Evolutionary conservation across 2,329 filamentous ascomycete species (phyloP).

Genomic region (Hypoxylon sp.): DNA sequence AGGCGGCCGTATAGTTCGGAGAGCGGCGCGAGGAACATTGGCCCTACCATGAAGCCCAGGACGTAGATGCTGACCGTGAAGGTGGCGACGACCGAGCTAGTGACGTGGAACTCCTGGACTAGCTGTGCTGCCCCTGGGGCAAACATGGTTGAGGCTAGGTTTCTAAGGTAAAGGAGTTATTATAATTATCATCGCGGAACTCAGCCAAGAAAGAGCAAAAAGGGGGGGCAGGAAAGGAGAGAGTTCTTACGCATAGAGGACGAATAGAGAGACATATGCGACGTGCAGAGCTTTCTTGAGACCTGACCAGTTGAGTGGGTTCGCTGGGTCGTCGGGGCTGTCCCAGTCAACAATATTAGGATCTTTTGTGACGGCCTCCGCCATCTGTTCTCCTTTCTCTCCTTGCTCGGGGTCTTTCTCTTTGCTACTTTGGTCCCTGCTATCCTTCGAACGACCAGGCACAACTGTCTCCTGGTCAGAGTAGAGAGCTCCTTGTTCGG

Average conservation of each 20-base stretch:
- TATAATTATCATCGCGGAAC: background rate
- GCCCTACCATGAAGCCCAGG: slow-evolving; percentile 66
- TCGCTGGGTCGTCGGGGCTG: slow-evolving; percentile 69
- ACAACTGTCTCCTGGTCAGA: background rate
- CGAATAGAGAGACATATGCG: slow-evolving; percentile 55
- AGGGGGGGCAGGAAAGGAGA: background rate
- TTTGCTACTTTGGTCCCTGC: background rate
- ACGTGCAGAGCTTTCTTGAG: slow-evolving; percentile 58
- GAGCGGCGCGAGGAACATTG: slow-evolving; percentile 63
- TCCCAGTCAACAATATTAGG: slow-evolving; percentile 73
- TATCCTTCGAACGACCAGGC: background rate
- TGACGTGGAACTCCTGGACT: slow-evolving; percentile 64
- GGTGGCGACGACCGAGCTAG: slow-evolving; percentile 51
- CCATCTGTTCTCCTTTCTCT: slow-evolving; percentile 5
- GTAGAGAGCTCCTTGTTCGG: slow-evolving; percentile 1
- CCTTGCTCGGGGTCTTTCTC: slow-evolving; percentile 25
- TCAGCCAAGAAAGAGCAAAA: background rate
- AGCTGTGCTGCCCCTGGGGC: slow-evolving; percentile 68
- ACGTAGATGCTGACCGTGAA: slow-evolving; percentile 71
- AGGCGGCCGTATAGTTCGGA: slow-evolving; percentile 64
- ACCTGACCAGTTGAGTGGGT: slow-evolving; percentile 78
- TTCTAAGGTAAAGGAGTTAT: slow-evolving; percentile 14
- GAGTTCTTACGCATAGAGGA: slow-evolving; percentile 51
- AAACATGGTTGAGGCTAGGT: slow-evolving; percentile 63
- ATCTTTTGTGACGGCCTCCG: slow-evolving; percentile 49